These are phyloP conservation scores for Dendryphion nanum DNA, from an alignment of 2,329 filamentous ascomycete species.

Conservation along the genomic window DNA sequence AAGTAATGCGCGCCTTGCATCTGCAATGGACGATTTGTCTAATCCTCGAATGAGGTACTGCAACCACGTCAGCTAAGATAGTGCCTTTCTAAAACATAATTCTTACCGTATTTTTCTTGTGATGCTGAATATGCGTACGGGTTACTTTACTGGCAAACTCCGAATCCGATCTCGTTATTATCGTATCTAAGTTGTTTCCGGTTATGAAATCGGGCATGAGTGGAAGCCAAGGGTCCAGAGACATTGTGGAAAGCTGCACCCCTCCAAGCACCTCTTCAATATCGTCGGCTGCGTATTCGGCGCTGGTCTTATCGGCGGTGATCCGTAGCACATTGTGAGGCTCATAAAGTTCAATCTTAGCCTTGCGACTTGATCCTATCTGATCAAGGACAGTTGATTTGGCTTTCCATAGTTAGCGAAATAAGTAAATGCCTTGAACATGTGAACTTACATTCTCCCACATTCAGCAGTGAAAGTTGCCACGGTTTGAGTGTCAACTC, in stretches of 20 bases:
- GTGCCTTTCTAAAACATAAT: not conserved
- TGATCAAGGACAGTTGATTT: constrained; percentile 21
- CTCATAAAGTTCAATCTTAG: constrained; percentile 27
- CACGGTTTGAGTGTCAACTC: constrained; percentile 34
- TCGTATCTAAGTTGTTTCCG: too few species aligned
- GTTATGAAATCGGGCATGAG: too few species aligned
- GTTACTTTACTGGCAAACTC: too few species aligned
- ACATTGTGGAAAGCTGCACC: too few species aligned
- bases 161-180: too few species aligned
- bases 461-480: constrained; percentile 30
- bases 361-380: constrained; percentile 26
- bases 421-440: too few species aligned
- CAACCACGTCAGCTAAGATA: not conserved
- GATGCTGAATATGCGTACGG: too few species aligned
- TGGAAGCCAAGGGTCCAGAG: too few species aligned
- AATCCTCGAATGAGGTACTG: constrained; percentile 30
- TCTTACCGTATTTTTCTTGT: too few species aligned
- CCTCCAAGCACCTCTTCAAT: constrained; percentile 24
- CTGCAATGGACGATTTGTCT: constrained; percentile 17
- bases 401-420: too few species aligned
- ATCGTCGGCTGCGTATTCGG: constrained; percentile 37
- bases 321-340: constrained; percentile 31
- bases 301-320: constrained; percentile 35
- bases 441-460: too few species aligned
- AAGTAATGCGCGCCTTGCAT: constrained; percentile 29